Percentiles rank a stretch among this genome's conserved stretches.
phyloP scores from a whole-genome alignment of 2,329 filamentous ascomycete species.

The Aureobasidium sp. region DNA sequence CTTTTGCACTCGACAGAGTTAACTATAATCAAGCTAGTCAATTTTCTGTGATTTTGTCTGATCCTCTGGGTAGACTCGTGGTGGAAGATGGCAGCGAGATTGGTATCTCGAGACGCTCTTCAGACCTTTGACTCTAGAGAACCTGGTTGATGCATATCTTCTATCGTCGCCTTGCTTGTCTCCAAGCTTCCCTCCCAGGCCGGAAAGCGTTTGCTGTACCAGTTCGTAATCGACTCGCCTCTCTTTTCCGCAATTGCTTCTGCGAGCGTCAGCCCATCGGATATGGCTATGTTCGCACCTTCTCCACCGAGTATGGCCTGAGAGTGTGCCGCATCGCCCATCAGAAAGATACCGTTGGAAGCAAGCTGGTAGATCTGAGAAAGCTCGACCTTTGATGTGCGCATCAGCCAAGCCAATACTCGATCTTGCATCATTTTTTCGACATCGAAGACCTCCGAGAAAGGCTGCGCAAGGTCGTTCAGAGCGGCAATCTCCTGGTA shows the following conservation, averaged over 20 bases:
- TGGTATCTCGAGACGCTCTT: too few relatives aligned
- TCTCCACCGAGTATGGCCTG: conserved; percentile 36
- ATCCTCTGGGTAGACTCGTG: too few relatives aligned
- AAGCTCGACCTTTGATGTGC: conserved; percentile 23
- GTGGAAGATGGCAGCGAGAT: too few relatives aligned
- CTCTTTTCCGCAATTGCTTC: conserved; percentile 23
- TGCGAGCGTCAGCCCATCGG: conserved; percentile 32
- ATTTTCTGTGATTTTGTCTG: too few relatives aligned
- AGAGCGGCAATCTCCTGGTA: conserved; percentile 30
- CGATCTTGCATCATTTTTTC: conserved; percentile 30
- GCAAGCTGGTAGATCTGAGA: conserved; percentile 22
- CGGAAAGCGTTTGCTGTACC: conserved; percentile 20
- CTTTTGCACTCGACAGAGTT: too few relatives aligned
- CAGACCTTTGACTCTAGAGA: background rate
- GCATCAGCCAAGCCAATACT: conserved; percentile 38
- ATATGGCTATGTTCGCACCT: conserved; percentile 35
- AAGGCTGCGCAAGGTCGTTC: conserved; percentile 26
- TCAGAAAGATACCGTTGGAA: conserved; percentile 26
- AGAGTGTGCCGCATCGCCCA: conserved; percentile 37
- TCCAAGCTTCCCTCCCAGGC: conserved; percentile 22
- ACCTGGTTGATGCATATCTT: conserved; percentile 20
- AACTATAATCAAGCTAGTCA: too few relatives aligned
- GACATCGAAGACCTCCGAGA: conserved; percentile 29
- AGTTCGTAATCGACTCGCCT: conserved; percentile 18
- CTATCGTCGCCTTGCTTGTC: conserved; percentile 22